Conservation (phyloP, 2,329 filamentous ascomycete species). For the Chalara sp. region DNA sequence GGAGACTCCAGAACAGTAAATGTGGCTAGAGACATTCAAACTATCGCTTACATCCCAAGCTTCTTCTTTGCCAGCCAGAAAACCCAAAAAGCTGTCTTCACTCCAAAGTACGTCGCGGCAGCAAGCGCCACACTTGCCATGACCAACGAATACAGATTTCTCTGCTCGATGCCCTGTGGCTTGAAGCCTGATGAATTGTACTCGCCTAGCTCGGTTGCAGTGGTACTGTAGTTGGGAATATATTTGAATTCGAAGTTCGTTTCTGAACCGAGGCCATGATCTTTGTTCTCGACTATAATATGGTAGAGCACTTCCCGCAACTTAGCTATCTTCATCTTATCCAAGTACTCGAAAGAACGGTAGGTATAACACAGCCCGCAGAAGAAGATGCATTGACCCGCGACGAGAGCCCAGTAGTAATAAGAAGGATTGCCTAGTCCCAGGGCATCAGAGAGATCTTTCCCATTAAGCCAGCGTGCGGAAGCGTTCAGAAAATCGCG, state of each 20-base stretch:
- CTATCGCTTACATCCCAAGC: background rate
- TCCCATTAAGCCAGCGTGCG: slow-evolving; percentile 64
- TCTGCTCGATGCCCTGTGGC: slow-evolving; percentile 35
- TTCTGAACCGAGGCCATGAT: slow-evolving; percentile 51
- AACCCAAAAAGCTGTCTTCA: slow-evolving; percentile 7
- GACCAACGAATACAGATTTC: slow-evolving; percentile 39
- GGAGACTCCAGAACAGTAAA: too few species aligned
- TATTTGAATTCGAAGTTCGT: slow-evolving; percentile 67
- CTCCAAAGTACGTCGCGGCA: slow-evolving; percentile 21
- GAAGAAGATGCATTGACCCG: slow-evolving; percentile 23
- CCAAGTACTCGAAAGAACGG: slow-evolving; percentile 39
- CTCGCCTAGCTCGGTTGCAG: slow-evolving; percentile 26
- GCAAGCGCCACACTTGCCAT: slow-evolving; percentile 29
- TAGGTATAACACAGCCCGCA: slow-evolving; percentile 32
- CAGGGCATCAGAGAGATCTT: slow-evolving; percentile 52
- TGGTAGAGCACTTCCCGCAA: slow-evolving; percentile 41
- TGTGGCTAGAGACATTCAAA: too few species aligned
- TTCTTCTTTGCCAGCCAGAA: background rate
- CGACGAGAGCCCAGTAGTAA: slow-evolving; percentile 21
- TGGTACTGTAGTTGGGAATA: slow-evolving; percentile 45
- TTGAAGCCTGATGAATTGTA: slow-evolving; percentile 22
- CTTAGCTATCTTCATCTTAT: slow-evolving; percentile 40
- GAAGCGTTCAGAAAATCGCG: slow-evolving; percentile 61
- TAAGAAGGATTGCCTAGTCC: slow-evolving; percentile 23
- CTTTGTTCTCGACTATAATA: slow-evolving; percentile 56